Evolutionary conservation across 2,329 filamentous ascomycete genomes (phyloP).

Genomic region (Ceratocystis huliohia): DNA sequence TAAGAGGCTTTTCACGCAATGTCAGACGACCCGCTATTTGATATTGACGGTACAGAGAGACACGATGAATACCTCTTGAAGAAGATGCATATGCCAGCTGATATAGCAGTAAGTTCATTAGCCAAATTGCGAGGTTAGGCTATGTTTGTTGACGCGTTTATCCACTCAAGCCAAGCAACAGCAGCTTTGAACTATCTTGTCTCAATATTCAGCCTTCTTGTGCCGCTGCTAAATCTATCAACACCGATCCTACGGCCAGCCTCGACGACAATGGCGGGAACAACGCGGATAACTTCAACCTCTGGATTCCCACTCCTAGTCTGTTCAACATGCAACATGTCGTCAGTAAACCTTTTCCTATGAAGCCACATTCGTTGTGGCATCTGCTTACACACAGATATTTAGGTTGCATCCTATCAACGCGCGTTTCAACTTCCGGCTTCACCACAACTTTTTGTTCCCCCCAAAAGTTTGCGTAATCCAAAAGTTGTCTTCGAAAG

Average conservation of each 20-base stretch:
- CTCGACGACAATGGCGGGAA: not conserved
- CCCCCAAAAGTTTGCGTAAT: not conserved
- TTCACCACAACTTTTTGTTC: not conserved
- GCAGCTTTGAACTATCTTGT: not conserved
- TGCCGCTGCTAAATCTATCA: not conserved
- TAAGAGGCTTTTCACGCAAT: not conserved
- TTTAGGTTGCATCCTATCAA: not conserved
- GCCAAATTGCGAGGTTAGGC: not conserved
- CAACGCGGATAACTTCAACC: not conserved
- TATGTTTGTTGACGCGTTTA: not conserved
- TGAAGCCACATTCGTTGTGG: not conserved
- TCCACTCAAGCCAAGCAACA: not conserved
- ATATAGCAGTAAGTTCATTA: not conserved
- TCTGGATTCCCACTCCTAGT: not conserved
- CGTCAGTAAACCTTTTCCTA: not conserved
- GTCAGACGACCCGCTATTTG: not conserved
- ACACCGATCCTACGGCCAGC: not conserved
- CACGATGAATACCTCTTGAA: not conserved
- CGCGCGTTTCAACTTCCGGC: not conserved
- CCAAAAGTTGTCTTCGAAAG: not conserved
- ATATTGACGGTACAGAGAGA: not conserved
- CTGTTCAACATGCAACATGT: slow-evolving; percentile 6
- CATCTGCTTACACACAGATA: not conserved
- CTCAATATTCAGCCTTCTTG: not conserved
- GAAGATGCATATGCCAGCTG: not conserved